phyloP scores from a whole-genome alignment of 148 eudicot genomes.

The Heliamphora exappendiculata region DNA sequence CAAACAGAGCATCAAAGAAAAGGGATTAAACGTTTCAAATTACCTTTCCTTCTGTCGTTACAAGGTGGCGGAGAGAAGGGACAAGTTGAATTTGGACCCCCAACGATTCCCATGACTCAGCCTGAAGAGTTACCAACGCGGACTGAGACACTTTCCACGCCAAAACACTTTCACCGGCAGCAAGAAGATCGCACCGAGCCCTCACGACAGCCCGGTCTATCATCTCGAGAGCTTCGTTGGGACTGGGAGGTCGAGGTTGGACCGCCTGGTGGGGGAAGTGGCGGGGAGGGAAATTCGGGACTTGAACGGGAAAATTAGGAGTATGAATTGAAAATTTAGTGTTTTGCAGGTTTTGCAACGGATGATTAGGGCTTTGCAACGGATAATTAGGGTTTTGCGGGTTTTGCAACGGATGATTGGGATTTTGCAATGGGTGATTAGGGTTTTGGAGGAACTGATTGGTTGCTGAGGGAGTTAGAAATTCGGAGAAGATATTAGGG shows the following conservation, averaged over 20 bases:
- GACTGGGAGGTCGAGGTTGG: background rate
- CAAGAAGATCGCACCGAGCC: slow-evolving; percentile 31
- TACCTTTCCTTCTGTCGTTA: slow-evolving; percentile 71
- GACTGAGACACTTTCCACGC: slow-evolving; percentile 66
- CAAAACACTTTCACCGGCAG: slow-evolving; percentile 45
- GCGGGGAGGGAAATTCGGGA: background rate
- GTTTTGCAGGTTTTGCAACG: slow-evolving; percentile 13
- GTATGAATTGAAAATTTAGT: slow-evolving; percentile 19
- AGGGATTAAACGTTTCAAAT: too few relatives aligned
- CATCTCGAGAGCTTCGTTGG: slow-evolving; percentile 24
- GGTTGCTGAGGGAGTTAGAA: background rate
- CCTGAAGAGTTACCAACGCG: slow-evolving; percentile 39
- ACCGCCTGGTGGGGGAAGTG: background rate
- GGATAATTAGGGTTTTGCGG: too few relatives aligned
- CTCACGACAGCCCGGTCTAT: slow-evolving; percentile 40
- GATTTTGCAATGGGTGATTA: slow-evolving; percentile 11
- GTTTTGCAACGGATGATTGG: too few relatives aligned
- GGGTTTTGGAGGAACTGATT: slow-evolving; percentile 14
- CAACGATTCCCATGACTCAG: slow-evolving; percentile 67
- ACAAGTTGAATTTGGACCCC: slow-evolving; percentile 69
- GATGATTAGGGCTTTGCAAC: too few relatives aligned
- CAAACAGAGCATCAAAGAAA: background rate
- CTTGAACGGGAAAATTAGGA: background rate
- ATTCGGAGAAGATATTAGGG: slow-evolving; percentile 17
- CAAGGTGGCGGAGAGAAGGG: slow-evolving; percentile 47